Base-by-base conservation (phyloP, 768 basidiomycete species). In the Phallus indusiatus region DNA sequence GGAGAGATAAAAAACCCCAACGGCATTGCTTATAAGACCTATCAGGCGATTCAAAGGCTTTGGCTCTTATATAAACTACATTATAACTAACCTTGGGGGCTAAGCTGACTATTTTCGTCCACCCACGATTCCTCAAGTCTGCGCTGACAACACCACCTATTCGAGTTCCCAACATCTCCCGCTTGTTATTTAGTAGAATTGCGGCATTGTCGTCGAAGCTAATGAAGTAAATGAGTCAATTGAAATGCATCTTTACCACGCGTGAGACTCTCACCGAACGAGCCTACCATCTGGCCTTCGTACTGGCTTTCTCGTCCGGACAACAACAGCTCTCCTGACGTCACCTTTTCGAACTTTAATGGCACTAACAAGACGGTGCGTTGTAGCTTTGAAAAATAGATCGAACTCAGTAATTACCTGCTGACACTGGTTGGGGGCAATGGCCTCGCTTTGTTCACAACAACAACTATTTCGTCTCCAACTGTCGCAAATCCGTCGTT, bases 181-280 rank as follows among this genome's bases (percentile, higher is more conserved):
- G 81, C 76, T 98, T 98, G 76, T 91, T 91, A 72, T 98, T 97
- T 59, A 98, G 71, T 36, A 98, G 73, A 5, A 97, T 93, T 9
- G 85, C 92, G 0, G 95, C 95, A 67, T 97, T 97, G 78, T 97
- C 95, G 73, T 97, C 95, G 72, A 97, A 98, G 49, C 89, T 59
- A 28, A n/a, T 42, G 42, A 49, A 52, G n/a, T n/a, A n/a, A n/a
- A n/a, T n/a, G 49, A 50, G 5, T 22, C 20, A 48, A n/a, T 56
- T 12, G 8, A 22, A 47, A 21, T 28, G 28, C 28, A 28, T 28
- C 12, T 42, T 10, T 12, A 16, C 16, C 36, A 10, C n/a, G 12
- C 12, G 5, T 42, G n/a, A 42, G n/a, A 16, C n/a, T 22, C 57
- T n/a, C 18, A 52, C 57, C 57, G 78, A 63, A 97, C 77, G 65